A percentile compares a stretch with the other conserved stretches of the same genome.
Conservation (phyloP, 495 filamentous ascomycete species). For the Cercophora newfieldiana region DNA sequence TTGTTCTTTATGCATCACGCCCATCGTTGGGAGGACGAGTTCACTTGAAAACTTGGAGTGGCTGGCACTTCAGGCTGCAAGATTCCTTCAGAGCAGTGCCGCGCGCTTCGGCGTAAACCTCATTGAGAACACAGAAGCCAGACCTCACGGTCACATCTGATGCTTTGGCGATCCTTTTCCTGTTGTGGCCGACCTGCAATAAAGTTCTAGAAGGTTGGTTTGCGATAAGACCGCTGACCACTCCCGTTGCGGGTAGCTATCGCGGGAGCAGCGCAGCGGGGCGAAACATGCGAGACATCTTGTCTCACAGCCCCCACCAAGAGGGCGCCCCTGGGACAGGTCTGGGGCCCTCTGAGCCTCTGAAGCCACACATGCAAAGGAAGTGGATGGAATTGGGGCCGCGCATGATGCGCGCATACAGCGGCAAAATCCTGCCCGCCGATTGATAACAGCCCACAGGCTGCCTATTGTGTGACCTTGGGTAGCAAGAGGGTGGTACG, state of each 20-base stretch:
- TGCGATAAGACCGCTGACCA: background rate
- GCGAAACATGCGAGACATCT: background rate
- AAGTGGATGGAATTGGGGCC: background rate
- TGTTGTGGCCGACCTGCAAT: slow-evolving; percentile 1
- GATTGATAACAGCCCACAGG: background rate
- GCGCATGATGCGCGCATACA: background rate
- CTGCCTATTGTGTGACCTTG: background rate
- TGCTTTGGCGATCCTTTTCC: background rate
- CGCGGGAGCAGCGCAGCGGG: background rate
- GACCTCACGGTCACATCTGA: background rate
- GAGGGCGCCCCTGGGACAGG: background rate
- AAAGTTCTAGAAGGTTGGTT: background rate
- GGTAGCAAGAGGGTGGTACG: background rate
- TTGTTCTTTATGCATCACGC: background rate
- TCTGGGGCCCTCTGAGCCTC: background rate
- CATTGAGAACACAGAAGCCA: background rate
- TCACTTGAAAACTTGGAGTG: background rate
- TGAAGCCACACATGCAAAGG: background rate
- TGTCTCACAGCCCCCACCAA: background rate
- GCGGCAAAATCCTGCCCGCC: background rate
- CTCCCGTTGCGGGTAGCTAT: slow-evolving; percentile 3
- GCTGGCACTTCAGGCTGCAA: background rate
- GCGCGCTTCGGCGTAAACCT: background rate
- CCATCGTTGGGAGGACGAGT: background rate
- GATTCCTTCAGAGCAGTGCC: background rate